Conservation (phyloP, 2,329 filamentous ascomycete genomes). For the Sporothrix sp. region DNA sequence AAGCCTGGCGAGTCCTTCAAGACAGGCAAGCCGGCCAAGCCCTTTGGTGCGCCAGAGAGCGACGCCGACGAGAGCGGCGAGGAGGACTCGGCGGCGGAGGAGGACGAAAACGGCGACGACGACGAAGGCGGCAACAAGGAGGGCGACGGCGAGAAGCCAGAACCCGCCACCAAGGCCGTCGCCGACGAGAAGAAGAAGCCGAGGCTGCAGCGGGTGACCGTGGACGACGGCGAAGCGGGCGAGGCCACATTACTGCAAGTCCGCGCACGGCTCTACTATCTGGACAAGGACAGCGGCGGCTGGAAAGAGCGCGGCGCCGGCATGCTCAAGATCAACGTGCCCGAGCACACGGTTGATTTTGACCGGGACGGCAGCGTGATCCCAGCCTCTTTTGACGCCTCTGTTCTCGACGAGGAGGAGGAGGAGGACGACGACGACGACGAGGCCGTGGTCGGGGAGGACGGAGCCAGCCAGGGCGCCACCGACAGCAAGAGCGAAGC, state of each 20-base stretch:
- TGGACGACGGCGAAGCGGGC: slow-evolving; percentile 80
- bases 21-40: slow-evolving; percentile 53
- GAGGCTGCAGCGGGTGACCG: slow-evolving; percentile 55
- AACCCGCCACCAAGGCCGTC: slow-evolving; percentile 25
- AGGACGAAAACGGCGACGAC: slow-evolving; percentile 41
- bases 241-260: slow-evolving; percentile 53
- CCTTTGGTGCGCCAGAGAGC: slow-evolving; percentile 68
- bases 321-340: slow-evolving; percentile 74
- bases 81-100: slow-evolving; percentile 26
- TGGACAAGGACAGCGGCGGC: slow-evolving; percentile 55
- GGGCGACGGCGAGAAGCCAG: slow-evolving; percentile 31
- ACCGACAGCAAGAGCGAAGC: slow-evolving; percentile 19
- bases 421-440: slow-evolving; percentile 22
- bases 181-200: slow-evolving; percentile 54
- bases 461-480: slow-evolving; percentile 18
- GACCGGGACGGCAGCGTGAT: slow-evolving; percentile 30
- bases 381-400: slow-evolving; percentile 19
- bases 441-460: slow-evolving; percentile 19
- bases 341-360: slow-evolving; percentile 45
- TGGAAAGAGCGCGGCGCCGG: slow-evolving; percentile 90
- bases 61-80: slow-evolving; percentile 45
- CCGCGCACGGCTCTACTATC: slow-evolving; percentile 76
- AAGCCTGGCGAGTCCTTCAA: slow-evolving; percentile 46
- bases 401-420: slow-evolving; percentile 15
- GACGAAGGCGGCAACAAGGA: slow-evolving; percentile 22